Percentiles rank a stretch among this genome's conserved stretches.
Conservation (phyloP, 2,329 filamentous ascomycete genomes). For the Aspergillus hiratsukae region DNA sequence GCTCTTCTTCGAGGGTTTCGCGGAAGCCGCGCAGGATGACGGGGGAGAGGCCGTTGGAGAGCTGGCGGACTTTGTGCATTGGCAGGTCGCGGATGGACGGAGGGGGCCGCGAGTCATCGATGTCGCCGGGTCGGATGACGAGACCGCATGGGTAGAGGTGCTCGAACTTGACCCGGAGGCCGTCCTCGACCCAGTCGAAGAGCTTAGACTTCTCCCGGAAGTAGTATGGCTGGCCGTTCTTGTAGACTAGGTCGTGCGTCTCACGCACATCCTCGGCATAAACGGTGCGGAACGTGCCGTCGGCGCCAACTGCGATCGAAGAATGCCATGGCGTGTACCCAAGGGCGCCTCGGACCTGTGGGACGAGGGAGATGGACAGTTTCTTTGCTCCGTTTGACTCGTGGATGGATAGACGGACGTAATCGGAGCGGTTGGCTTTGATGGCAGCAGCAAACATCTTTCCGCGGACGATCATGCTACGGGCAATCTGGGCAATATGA, state of each 20-base stretch:
- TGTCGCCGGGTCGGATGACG: slow-evolving; percentile 19
- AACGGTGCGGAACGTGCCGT: slow-evolving; percentile 22
- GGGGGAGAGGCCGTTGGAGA: slow-evolving; percentile 51
- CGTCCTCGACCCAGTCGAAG: slow-evolving; percentile 39
- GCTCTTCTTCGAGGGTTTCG: slow-evolving; percentile 42
- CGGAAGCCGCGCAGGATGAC: slow-evolving; percentile 51
- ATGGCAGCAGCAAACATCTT: slow-evolving; percentile 27
- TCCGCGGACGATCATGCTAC: slow-evolving; percentile 24
- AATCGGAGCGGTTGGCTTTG: slow-evolving; percentile 22
- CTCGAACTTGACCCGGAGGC: slow-evolving; percentile 34
- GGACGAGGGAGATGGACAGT: slow-evolving; percentile 23
- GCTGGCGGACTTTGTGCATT: slow-evolving; percentile 27
- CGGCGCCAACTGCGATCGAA: slow-evolving; percentile 26
- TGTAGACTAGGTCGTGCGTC: slow-evolving; percentile 45
- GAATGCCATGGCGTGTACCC: slow-evolving; percentile 34
- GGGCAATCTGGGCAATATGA: slow-evolving; percentile 18
- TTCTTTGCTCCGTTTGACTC: slow-evolving; percentile 25
- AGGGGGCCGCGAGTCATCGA: slow-evolving; percentile 17
- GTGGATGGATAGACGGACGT: slow-evolving; percentile 28
- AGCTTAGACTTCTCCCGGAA: slow-evolving; percentile 49
- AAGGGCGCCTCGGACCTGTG: slow-evolving; percentile 18
- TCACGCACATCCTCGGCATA: slow-evolving; percentile 24
- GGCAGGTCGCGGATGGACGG: slow-evolving; percentile 20
- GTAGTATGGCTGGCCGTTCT: slow-evolving; percentile 45
- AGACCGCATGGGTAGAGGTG: slow-evolving; percentile 43